Conservation (phyloP, 768 basidiomycete genomes). For the Porphyrellus cyaneotinctus region DNA sequence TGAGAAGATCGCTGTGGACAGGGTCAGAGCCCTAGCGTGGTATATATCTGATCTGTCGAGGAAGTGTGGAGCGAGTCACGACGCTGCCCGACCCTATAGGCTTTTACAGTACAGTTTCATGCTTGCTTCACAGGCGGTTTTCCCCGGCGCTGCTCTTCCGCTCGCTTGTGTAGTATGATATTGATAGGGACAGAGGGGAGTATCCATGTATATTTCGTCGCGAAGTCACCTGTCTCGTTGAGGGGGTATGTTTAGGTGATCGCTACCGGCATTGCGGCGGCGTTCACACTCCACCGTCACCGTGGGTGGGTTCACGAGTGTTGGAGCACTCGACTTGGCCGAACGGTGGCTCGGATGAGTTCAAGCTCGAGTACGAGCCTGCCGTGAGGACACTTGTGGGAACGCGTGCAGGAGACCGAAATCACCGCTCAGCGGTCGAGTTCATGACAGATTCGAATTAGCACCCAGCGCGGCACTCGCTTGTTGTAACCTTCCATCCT, state of each 20-base stretch:
- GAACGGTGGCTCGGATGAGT: too few species aligned
- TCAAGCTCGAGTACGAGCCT: too few species aligned
- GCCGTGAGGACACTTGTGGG: too few species aligned
- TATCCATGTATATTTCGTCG: constrained; percentile 6
- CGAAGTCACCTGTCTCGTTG: neutral
- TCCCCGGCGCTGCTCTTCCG: neutral
- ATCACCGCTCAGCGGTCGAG: too few species aligned
- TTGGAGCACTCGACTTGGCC: too few species aligned
- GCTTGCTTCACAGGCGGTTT: neutral
- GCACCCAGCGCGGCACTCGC: neutral
- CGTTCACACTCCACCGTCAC: too few species aligned
- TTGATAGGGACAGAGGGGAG: neutral
- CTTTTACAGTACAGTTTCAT: too few species aligned
- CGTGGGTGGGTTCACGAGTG: too few species aligned
- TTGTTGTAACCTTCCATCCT: neutral
- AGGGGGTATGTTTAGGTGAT: neutral
- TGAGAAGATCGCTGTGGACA: neutral
- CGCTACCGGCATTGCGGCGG: neutral
- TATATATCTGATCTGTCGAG: constrained; percentile 16
- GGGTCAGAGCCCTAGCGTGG: neutral
- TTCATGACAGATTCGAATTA: neutral
- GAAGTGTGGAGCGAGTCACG: constrained; percentile 12
- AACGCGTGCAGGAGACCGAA: too few species aligned
- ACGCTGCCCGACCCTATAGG: too few species aligned
- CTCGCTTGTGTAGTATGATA: neutral